Evolutionary conservation across 1,284 basidiomycete genomes (phyloP), one percentile per base, ranked within the genome.

Genomic region (Pyrrhoderma noxium): DNA sequence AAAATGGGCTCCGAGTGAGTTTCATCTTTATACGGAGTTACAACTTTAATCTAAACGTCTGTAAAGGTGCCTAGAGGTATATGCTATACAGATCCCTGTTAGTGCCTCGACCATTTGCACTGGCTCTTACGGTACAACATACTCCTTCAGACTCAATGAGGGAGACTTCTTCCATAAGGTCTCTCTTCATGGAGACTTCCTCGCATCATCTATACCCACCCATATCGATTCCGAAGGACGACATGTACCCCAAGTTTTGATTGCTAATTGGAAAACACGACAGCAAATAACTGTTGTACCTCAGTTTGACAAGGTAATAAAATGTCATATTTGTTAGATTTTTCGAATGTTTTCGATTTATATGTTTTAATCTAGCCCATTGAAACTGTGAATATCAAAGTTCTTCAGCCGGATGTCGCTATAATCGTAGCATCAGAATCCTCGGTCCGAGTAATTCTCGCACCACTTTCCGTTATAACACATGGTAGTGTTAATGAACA

Each of bases 111-210:
- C 52, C 2, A 36, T 54, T 8, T 46, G 47, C 23, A 45, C 36
- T 35, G 45, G 42, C 9, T n/a, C 49, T 18, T 51, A 38, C 43
- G 49, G 47, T 2, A 43, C 45, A 21, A 39, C 22, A 11, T 55
- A 51, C 31, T 38, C 31, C 27, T 55, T 47, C 25, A 14, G 18
- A 5, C 47, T 55, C 31, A 31, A 35, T 23, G 38, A 44, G 9
- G 49, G 46, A 16, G 53, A 49, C 7, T 46, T 56, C 27, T 56
- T 56, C 23, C 54, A 56, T 31, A 56, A 56, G 41, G 51, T 56
- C 21, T 52, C 54, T 14, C 31, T 56, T 27, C 50, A 56, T 40
- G 54, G 54, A 14, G 51, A 48, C 14, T 49, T 43, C 18, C 23
- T 56, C 14, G 51, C 51, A 11, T 44, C 51, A n/a, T 52, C 51